phyloP scores from a whole-genome alignment of 495 filamentous ascomycete genomes.

The Daldinia childiae region DNA sequence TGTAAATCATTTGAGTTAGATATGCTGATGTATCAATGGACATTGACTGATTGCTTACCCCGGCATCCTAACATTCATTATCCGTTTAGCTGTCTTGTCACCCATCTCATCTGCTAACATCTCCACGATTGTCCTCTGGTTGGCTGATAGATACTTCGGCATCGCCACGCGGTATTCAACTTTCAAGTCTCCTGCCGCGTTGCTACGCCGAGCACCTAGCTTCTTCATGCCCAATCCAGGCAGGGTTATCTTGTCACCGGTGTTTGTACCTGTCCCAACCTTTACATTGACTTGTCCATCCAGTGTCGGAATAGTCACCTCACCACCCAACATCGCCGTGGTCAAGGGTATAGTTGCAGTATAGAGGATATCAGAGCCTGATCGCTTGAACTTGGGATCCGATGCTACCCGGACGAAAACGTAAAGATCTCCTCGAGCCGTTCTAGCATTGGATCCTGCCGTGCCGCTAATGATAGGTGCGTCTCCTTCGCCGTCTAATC shows the following conservation, averaged over 20 bases:
- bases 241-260: constrained; percentile 88
- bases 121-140: constrained; percentile 91
- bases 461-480: constrained; percentile 76
- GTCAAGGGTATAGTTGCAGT: constrained; percentile 91
- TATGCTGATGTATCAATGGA: not conserved
- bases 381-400: constrained; percentile 85
- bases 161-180: constrained; percentile 95
- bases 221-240: constrained; percentile 92
- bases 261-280: constrained; percentile 88
- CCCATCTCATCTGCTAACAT: constrained; percentile 95
- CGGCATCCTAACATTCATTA: constrained; percentile 71
- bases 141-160: constrained; percentile 89
- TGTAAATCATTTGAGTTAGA: constrained; percentile 16
- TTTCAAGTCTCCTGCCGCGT: constrained; percentile 75
- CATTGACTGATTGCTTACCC: constrained; percentile 38
- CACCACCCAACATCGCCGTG: constrained; percentile 90
- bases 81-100: constrained; percentile 88
- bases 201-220: constrained; percentile 63
- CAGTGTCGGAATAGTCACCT: constrained; percentile 87
- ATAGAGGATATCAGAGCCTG: constrained; percentile 88
- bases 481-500: constrained; percentile 85
- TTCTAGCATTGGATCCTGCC: constrained; percentile 64
- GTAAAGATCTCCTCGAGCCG: constrained; percentile 82
- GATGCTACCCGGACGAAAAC: constrained; percentile 83
- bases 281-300: constrained; percentile 89